Conservation (phyloP, 495 filamentous ascomycete genomes). For the Stereocaulon alpinum region DNA sequence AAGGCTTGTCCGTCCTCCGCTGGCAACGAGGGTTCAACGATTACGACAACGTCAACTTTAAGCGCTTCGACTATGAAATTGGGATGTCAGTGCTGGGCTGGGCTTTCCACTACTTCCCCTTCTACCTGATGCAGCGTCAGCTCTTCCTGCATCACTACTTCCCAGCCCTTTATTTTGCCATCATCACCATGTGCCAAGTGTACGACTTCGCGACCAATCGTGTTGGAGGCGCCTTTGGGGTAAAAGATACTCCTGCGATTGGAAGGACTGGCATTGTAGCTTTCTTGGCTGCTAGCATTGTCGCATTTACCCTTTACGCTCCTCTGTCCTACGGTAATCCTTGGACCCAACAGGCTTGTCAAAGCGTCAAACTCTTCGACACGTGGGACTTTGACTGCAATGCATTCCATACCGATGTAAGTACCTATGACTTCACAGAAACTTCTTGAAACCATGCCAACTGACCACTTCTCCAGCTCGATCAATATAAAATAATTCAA, state of each 20-base stretch:
- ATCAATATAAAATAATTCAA: constrained; percentile 18
- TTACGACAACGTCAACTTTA: constrained; percentile 71
- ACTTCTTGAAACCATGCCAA: too few relatives aligned
- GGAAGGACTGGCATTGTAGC: constrained; percentile 57
- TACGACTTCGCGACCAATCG: constrained; percentile 75
- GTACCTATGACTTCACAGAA: constrained; percentile 29
- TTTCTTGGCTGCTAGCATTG: constrained; percentile 61
- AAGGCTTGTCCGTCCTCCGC: constrained; percentile 74
- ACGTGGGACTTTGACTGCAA: constrained; percentile 98
- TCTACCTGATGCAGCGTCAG: constrained; percentile 95
- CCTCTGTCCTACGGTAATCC: constrained; percentile 87
- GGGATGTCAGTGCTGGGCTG: constrained; percentile 84
- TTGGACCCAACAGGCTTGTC: constrained; percentile 84
- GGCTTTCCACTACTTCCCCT: constrained; percentile 95
- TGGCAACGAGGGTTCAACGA: constrained; percentile 91
- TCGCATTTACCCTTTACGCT: constrained; percentile 73
- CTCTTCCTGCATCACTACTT: constrained; percentile 97
- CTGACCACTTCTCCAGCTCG: constrained; percentile 14
- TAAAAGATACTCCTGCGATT: constrained; percentile 60
- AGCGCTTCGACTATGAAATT: constrained; percentile 95
- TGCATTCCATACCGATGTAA: constrained; percentile 79
- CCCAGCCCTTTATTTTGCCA: constrained; percentile 88
- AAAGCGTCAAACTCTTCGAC: constrained; percentile 72
- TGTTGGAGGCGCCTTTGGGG: constrained; percentile 47
- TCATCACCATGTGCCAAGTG: constrained; percentile 77